Evolutionary conservation across 2,329 filamentous ascomycete species (phyloP), one percentile per base, ranked within the genome.

Genomic region (Xylaria arbuscula): DNA sequence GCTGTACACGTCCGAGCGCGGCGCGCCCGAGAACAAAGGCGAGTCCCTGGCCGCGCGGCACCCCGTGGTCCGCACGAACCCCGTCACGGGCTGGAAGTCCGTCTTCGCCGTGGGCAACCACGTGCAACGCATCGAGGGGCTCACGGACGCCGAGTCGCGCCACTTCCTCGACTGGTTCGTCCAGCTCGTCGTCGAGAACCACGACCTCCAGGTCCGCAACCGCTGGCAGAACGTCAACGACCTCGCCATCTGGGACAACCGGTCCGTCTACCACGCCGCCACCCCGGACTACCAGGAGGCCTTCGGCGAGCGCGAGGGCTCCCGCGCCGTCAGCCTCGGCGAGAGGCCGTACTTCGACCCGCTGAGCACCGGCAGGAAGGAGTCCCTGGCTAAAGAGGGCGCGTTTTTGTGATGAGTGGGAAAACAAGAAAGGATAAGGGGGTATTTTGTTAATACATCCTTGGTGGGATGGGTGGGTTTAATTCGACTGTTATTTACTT

Each of bases 61-160:
- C 71, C 87, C 87, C 0, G 82, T 89, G 0, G 81, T 89, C 6
- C 83, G 88, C 17, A 90, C 88, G 1, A 89, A 90, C 70, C 88
- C 88, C 0, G 87, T 90, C 0, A 90, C 88, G 0, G 88, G 88
- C 0, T 90, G 88, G 88, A 89, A 89, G 78, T 84, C 81, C 65
- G 79, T 77, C 22, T 77, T 76, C 70, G 75, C 75, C 32, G 75
- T 76, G 2, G 74, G 76, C 64, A 70, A 70, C 66, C 74, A 78
- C 73, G 72, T 76, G 11, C 19, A 72, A 67, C 47, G 66, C 32
- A 72, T 78, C 70, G 67, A 76, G 61, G 76, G 74, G 7, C 70
- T 78, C 11, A 63, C 70, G 2, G 72, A 72, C 22, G 68, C 65
- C 32, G 76, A 77, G 70, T 72, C 67, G 2, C 40, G 56, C 15